Conservation (phyloP, 176 grass and related monocot genomes). For the Oryza officinalis region DNA sequence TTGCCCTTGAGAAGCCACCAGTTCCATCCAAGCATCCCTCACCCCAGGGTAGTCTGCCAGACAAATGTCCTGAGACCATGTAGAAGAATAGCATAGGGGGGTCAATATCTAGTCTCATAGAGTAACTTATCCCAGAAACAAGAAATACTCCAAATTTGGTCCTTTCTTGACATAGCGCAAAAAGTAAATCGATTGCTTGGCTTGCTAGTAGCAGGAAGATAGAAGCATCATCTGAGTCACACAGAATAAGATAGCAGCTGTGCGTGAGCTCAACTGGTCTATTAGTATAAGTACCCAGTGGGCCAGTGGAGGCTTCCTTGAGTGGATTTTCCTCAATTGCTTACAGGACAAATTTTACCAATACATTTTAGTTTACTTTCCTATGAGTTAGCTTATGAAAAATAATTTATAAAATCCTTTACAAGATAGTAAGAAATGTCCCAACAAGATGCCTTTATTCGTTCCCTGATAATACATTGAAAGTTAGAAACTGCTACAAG, state of each 20-base stretch:
- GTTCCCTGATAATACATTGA: background rate
- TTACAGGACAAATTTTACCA: background rate
- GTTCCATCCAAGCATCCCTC: slow-evolving; percentile 87
- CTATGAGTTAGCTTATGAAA: background rate
- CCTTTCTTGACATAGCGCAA: background rate
- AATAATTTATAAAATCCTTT: background rate
- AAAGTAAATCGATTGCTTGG: background rate
- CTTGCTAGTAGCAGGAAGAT: background rate
- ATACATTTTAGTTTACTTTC: background rate
- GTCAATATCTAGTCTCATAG: slow-evolving; percentile 1
- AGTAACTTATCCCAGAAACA: slow-evolving; percentile 15
- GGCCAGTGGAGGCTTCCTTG: background rate
- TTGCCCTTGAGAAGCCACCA: slow-evolving; percentile 81
- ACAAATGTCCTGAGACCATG: slow-evolving; percentile 70
- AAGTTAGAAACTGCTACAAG: background rate
- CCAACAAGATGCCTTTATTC: background rate
- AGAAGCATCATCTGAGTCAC: background rate
- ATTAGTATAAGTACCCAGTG: background rate
- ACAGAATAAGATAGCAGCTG: background rate
- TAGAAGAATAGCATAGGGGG: background rate
- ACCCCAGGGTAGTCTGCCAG: slow-evolving; percentile 90
- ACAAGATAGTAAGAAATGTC: background rate
- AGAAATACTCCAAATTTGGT: slow-evolving; percentile 15
- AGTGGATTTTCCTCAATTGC: background rate
- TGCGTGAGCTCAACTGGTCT: slow-evolving; percentile 6